Conservation (phyloP, 1,284 basidiomycete genomes). For the Tilletia horrida region DNA sequence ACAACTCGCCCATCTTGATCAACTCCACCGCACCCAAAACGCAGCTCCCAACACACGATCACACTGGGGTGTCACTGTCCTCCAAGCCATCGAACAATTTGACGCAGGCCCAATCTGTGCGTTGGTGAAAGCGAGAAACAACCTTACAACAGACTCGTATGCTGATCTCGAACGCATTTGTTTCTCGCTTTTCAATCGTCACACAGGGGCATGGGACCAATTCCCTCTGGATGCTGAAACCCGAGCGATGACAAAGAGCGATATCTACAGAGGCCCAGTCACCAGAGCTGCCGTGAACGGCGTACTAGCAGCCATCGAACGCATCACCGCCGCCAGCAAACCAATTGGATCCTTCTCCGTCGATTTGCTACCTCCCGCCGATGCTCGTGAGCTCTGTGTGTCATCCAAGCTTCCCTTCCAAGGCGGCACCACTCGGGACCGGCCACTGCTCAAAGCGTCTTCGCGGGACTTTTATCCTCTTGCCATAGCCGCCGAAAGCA, state of each 20-base stretch:
- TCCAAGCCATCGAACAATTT: slow-evolving; percentile 58
- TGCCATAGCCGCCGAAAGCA: slow-evolving; percentile 21
- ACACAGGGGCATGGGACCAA: slow-evolving; percentile 57
- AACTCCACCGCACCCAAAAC: slow-evolving; percentile 28
- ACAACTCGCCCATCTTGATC: slow-evolving; percentile 50
- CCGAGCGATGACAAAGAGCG: slow-evolving; percentile 55
- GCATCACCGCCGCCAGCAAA: slow-evolving; percentile 31
- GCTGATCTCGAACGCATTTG: background rate
- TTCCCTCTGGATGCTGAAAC: slow-evolving; percentile 49
- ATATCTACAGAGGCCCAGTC: slow-evolving; percentile 57
- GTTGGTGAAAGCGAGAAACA: no score
- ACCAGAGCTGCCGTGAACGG: slow-evolving; percentile 55
- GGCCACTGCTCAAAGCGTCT: slow-evolving; percentile 56
- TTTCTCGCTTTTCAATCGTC: background rate
- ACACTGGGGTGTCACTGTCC: slow-evolving; percentile 58
- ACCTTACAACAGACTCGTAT: no score
- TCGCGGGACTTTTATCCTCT: slow-evolving; percentile 45
- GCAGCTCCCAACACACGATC: slow-evolving; percentile 33
- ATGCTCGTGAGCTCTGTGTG: slow-evolving; percentile 42
- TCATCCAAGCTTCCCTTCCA: slow-evolving; percentile 51
- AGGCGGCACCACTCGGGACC: slow-evolving; percentile 55
- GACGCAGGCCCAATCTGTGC: slow-evolving; percentile 58
- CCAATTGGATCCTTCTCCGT: slow-evolving; percentile 8
- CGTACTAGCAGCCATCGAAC: slow-evolving; percentile 55
- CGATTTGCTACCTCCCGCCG: slow-evolving; percentile 23